Percentiles rank a stretch among this genome's conserved stretches.
Evolutionary conservation across 345 rosid species (phyloP).

Genomic region (Noccaea bulbosa): DNA sequence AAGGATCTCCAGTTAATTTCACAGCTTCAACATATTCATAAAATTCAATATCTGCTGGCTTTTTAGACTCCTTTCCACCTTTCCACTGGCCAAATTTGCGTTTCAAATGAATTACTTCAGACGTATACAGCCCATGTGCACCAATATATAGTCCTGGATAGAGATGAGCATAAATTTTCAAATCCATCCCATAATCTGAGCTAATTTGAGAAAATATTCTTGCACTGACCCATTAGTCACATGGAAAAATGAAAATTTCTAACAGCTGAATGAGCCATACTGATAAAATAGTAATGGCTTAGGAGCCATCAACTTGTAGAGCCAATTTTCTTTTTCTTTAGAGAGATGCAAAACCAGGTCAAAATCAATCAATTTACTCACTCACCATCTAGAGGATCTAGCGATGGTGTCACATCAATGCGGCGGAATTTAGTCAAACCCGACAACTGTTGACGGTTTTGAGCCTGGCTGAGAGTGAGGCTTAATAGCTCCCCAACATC

Average conservation of each 20-base stretch:
- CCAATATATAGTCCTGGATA: constrained; percentile 87
- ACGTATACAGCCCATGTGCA: constrained; percentile 77
- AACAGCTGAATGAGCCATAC: constrained; percentile 17
- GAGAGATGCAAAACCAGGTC: constrained; percentile 13
- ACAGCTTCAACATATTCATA: constrained; percentile 95
- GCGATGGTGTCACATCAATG: constrained; percentile 64
- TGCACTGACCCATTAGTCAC: background rate
- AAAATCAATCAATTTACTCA: constrained; percentile 18
- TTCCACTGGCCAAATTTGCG: constrained; percentile 91
- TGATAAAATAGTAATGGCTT: constrained; percentile 1
- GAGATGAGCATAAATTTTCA: constrained; percentile 19
- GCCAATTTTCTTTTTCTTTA: background rate
- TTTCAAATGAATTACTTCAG: constrained; percentile 84
- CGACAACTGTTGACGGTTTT: constrained; percentile 67
- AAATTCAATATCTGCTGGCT: constrained; percentile 66
- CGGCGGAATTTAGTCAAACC: constrained; percentile 85
- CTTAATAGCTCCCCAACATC: constrained; percentile 81
- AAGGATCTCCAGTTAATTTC: constrained; percentile 89
- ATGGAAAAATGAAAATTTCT: background rate
- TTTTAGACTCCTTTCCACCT: constrained; percentile 60
- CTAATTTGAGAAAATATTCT: constrained; percentile 1
- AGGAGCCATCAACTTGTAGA: constrained; percentile 1
- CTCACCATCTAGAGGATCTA: constrained; percentile 81
- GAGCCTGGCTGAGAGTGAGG: constrained; percentile 75
- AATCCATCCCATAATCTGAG: background rate